These are phyloP conservation scores for Sporothrix luriei DNA, from an alignment of 2,329 filamentous ascomycete species.

Conservation along the genomic window DNA sequence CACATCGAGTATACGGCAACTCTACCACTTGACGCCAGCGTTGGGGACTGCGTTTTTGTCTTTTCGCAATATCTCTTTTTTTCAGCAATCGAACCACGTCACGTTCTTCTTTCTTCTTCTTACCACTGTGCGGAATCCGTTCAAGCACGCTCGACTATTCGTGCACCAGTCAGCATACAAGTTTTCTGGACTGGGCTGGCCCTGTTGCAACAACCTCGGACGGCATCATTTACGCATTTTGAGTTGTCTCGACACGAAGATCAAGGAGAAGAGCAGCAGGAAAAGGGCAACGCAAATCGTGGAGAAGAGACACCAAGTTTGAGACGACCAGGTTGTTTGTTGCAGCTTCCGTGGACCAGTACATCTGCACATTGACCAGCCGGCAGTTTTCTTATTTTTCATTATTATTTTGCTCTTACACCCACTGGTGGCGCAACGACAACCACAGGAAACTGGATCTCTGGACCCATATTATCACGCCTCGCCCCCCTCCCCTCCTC, in stretches of 20 bases:
- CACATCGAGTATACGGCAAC: background rate
- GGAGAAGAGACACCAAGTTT: background rate
- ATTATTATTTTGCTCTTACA: slow-evolving; percentile 2
- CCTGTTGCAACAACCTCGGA: background rate
- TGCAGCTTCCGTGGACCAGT: slow-evolving; percentile 6
- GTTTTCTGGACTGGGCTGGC: background rate
- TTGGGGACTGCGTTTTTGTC: background rate
- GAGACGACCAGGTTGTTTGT: slow-evolving; percentile 23
- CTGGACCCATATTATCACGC: slow-evolving; percentile 28
- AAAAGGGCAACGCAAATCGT: slow-evolving; percentile 4
- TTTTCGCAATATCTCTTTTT: background rate
- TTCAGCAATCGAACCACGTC: background rate
- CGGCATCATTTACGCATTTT: slow-evolving; percentile 1
- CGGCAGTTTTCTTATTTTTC: background rate
- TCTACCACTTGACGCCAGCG: background rate
- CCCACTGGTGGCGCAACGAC: slow-evolving; percentile 27
- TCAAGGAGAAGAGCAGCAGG: background rate
- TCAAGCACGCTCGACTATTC: background rate
- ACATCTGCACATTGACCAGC: background rate
- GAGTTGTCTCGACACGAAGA: slow-evolving; percentile 18
- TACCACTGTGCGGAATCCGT: background rate
- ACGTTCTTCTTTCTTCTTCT: background rate
- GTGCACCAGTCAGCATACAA: background rate
- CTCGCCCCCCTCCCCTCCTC: slow-evolving; percentile 21
- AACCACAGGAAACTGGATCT: slow-evolving; percentile 4